Conservation (phyloP, 2,329 filamentous ascomycete genomes). For the Colletotrichum gloeosporioides region DNA sequence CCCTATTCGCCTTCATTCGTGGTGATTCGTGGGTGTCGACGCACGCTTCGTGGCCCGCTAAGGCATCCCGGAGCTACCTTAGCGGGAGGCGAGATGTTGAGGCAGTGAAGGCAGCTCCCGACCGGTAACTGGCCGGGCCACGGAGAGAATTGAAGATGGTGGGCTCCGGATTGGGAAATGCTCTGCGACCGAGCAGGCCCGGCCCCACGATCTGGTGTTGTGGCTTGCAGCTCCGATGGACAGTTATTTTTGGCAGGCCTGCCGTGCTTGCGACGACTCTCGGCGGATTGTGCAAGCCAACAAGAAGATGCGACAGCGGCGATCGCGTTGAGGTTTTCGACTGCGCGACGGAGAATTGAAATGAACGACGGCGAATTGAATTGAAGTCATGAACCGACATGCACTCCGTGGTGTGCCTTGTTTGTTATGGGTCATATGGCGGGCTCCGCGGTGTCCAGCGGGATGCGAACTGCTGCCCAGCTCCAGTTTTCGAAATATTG, state of each 20-base stretch:
- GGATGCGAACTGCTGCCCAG: neutral
- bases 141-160: neutral
- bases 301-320: neutral
- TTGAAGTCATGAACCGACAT: neutral
- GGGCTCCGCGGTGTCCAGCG: neutral
- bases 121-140: neutral
- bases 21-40: neutral
- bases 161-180: neutral
- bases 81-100: neutral
- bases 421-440: neutral
- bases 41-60: conserved; percentile 11
- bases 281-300: neutral
- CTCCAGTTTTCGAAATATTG: neutral
- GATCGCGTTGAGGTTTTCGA: neutral
- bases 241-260: conserved; percentile 1
- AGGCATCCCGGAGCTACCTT: neutral
- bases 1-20: neutral
- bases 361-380: neutral
- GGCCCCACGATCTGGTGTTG: conserved; percentile 2
- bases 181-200: neutral
- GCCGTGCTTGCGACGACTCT: neutral
- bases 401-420: neutral
- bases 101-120: neutral
- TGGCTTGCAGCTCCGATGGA: conserved; percentile 3
- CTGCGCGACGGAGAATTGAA: neutral